Base-by-base conservation (phyloP, 2,329 filamentous ascomycete genomes). In the Clonostachys rhizophaga region DNA sequence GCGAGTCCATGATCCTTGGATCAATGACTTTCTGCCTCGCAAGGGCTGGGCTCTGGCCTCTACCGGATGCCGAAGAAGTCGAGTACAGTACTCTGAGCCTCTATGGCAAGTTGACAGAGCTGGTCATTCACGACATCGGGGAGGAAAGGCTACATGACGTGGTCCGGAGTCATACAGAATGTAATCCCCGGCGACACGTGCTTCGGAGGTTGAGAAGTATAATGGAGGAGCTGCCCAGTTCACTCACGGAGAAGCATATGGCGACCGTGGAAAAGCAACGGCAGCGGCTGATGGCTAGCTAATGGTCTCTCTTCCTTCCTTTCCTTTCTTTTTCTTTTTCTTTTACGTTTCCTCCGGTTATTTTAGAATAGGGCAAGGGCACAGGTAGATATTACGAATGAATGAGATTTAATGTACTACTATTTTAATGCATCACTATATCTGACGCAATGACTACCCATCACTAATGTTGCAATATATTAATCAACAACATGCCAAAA, bases 1-100 rank as follows among this genome's bases (percentile, higher is more conserved):
- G 64, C 48, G 64, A 67, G 36, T 66, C 61, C 18, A 67, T 65
- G 62, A 65, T 66, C 9, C 52, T 66, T 1, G 62, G 63, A 2
- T 66, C 63, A 2, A 55, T 65, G 47, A 61, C 59, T 1, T 66
- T 64, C 43, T 64, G 63, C 42, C 58, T 66, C 6, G 56, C 57
- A 11, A 50, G 62, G 20, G 61, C 61, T 5, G 56, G 57, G 7
- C 56, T 65, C 4, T 66, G 61, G 62, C 64, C 62, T 5, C 49
- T 63, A 1, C 61, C 61, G 6, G 49, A 60, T 2, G 43, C 54
- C 2, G 42, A 49, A 1, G 56, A 59, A 5, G 48, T 61, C 0
- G 50, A 58, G 5, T 51, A 56, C 35, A 63, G 58, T 51, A 51
- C 59, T 9, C 24, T 55, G 18, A 45, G 48, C 2, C 48, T 60